Evolutionary conservation across 2,329 filamentous ascomycete species (phyloP).

Genomic region (Ophiocordyceps camponoti-rufipedis): DNA sequence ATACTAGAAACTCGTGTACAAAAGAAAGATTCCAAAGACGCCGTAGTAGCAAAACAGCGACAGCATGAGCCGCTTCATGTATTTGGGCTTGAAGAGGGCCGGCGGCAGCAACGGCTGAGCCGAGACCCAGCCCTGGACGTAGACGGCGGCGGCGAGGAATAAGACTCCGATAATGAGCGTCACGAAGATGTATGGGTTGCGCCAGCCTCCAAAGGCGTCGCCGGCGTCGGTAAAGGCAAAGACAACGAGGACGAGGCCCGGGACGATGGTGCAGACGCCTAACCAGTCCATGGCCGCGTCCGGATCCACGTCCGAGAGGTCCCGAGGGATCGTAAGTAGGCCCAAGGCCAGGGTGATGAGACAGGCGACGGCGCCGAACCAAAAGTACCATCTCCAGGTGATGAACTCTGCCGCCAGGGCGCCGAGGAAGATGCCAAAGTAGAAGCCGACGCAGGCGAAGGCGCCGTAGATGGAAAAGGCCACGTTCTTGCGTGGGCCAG

Average conservation of each 20-base stretch:
- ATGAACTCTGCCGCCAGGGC: constrained; percentile 42
- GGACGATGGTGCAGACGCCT: constrained; percentile 40
- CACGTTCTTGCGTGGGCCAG: constrained; percentile 53
- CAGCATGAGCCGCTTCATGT: constrained; percentile 44
- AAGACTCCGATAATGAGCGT: constrained; percentile 45
- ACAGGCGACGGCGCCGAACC: constrained; percentile 31
- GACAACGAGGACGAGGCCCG: constrained; percentile 49
- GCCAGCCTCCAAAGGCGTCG: constrained; percentile 51
- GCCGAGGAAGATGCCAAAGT: constrained; percentile 48
- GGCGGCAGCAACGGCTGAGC: constrained; percentile 49
- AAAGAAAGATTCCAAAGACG: constrained; percentile 46
- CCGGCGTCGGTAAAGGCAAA: constrained; percentile 59
- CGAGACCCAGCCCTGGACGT: constrained; percentile 56
- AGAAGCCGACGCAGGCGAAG: constrained; percentile 40
- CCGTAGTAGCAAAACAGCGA: constrained; percentile 51
- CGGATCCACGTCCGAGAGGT: constrained; percentile 9
- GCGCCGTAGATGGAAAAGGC: constrained; percentile 43
- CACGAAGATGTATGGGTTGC: constrained; percentile 52
- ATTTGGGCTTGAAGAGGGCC: constrained; percentile 50
- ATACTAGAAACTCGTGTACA: constrained; percentile 53
- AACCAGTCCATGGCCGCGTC: constrained; percentile 46
- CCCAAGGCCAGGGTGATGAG: constrained; percentile 28
- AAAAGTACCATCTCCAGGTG: constrained; percentile 55
- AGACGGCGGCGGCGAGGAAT: constrained; percentile 40
- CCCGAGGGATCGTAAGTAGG: constrained; percentile 19